Evolutionary conservation across 1,139 yeast genomes (phyloP), one percentile per base, ranked within the genome.

Genomic region (Barnettozyma hawaiiensis): DNA sequence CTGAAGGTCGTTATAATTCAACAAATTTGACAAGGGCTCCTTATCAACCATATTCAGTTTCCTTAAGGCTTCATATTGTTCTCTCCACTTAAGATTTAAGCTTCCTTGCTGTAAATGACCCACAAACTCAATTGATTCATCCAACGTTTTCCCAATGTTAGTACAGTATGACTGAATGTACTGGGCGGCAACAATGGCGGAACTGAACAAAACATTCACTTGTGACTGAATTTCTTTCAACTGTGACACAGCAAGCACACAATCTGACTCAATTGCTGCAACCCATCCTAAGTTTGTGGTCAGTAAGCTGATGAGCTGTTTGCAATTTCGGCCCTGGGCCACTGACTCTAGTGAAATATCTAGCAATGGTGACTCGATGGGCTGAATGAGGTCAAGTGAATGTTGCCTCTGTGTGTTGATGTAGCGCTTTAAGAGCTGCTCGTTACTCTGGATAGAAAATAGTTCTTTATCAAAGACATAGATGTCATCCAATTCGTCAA

Each of bases 381-480:
- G 78, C 45, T 64, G 71, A 3, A 73, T 62, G 48, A 69, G 53
- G 9, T 50, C 55, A 20, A 44, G 39, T 3, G 40, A 35, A 19
- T 46, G 47, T 8, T 43, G 12, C 22, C 43, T 41, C 15, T 42
- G 44, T 0, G 33, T 18, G 8, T 35, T 10, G 9, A 53, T 27
- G 15, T 53, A 49, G 16, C 48, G 34, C 32, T 40, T 47, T 11
- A 47, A 36, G 16, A 31, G 26, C 12, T 32, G 37, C n/a, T 43
- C 46, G 16, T 33, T 37, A 20, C 40, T 34, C 2, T 48, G 50
- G 11, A 38, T 42, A 5, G 65, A 57, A 50, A 81, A 81, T 38
- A 75, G 60, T 41, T 77, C 65, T 54, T 80, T 74, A 56, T 81
- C 85, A 60, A 70, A 81, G 1, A 76, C 77, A 57, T 73, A 81